A percentile compares a stretch with the other conserved stretches of the same genome.
phyloP scores from a whole-genome alignment of 163 green algal species.

The Chlamydomonas reinhardtii region DNA sequence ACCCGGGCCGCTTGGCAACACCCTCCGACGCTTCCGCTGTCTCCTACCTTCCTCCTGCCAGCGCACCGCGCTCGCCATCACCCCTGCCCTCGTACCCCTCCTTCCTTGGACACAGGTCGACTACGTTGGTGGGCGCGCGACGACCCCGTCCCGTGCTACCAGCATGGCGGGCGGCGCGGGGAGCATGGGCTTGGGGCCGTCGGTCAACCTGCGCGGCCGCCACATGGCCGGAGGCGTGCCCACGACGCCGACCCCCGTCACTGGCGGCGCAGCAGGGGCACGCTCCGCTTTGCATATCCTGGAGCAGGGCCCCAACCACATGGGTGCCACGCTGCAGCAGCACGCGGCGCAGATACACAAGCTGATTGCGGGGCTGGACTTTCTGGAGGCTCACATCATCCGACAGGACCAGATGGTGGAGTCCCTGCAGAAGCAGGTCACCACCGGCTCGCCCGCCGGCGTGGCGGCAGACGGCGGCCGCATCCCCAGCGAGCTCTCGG shows the following conservation, averaged over 20 bases:
- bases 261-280: no score
- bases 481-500: conserved; percentile 51
- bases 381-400: conserved; percentile 62
- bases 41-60: no score
- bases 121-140: conserved; percentile 8
- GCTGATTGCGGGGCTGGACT: conserved; percentile 60
- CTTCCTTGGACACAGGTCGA: conserved; percentile 1
- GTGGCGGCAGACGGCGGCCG: background rate
- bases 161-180: background rate
- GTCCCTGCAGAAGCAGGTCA: conserved; percentile 53
- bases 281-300: background rate
- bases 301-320: conserved; percentile 32
- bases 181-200: background rate
- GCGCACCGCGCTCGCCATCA: background rate
- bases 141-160: background rate
- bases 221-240: conserved; percentile 8
- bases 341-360: conserved; percentile 63
- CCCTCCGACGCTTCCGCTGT: no score
- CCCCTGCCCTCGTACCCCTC: no score
- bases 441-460: background rate
- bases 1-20: no score
- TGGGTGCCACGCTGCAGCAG: conserved; percentile 49
- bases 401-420: conserved; percentile 58
- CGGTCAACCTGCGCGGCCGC: background rate
- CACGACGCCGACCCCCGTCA: background rate